Percentiles rank a stretch among this genome's conserved stretches.
These are phyloP conservation scores for Starmerella riodocensis DNA, from an alignment of 805 yeast genomes.

Conservation along the genomic window DNA sequence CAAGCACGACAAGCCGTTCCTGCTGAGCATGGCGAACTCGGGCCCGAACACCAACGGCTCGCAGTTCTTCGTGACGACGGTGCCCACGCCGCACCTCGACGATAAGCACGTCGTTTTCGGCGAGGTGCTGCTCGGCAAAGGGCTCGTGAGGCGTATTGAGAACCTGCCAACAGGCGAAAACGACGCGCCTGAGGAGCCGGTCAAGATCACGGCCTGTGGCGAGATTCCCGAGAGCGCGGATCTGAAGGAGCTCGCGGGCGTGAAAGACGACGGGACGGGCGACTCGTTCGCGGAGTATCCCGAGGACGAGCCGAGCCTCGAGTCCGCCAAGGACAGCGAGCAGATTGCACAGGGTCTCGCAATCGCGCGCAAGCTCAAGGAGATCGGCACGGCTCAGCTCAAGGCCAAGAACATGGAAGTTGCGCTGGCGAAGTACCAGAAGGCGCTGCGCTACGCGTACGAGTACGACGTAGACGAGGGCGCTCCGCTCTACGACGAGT, in stretches of 20 bases:
- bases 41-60: conserved; percentile 95
- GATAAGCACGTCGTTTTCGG: conserved; percentile 97
- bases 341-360: conserved; percentile 35
- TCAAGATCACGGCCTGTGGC: conserved; percentile 69
- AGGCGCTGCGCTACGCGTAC: conserved; percentile 54
- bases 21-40: conserved; percentile 93
- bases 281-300: conserved; percentile 66
- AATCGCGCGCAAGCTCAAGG: conserved; percentile 55
- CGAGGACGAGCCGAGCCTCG: conserved; percentile 58
- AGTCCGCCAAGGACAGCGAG: conserved; percentile 41
- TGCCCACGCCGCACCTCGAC: conserved; percentile 83
- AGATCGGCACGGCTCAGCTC: conserved; percentile 62
- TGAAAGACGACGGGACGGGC: conserved; percentile 72
- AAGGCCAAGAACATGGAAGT: conserved; percentile 45
- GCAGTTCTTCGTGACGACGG: conserved; percentile 88
- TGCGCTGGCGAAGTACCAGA: conserved; percentile 57
- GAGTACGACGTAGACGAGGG: conserved; percentile 60
- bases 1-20: conserved; percentile 71
- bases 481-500: conserved; percentile 28
- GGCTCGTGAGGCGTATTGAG: conserved; percentile 68
- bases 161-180: conserved; percentile 45
- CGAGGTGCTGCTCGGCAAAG: conserved; percentile 71
- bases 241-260: conserved; percentile 29
- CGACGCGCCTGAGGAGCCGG: conserved; percentile 62
- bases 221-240: conserved; percentile 49